Evolutionary conservation across 2,329 filamentous ascomycete species (phyloP).

Genomic region (Xylaria digitata): DNA sequence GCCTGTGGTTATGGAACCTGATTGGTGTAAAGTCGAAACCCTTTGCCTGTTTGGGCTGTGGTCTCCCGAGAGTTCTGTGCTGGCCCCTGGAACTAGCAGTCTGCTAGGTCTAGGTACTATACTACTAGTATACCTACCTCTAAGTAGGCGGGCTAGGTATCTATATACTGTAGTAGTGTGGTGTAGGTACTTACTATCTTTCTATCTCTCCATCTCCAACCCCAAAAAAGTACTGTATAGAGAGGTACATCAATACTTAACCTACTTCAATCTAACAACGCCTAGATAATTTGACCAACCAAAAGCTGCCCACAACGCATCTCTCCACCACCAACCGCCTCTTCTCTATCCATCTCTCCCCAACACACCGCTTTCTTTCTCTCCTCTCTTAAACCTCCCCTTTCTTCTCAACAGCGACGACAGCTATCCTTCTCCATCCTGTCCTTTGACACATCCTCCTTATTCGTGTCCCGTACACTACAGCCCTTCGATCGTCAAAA

Average conservation of each 20-base stretch:
- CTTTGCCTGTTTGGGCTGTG: slow-evolving; percentile 34
- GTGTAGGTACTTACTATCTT: background rate
- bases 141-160: too few species aligned
- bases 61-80: slow-evolving; percentile 26
- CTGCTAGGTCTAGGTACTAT: background rate
- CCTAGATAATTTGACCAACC: slow-evolving; percentile 29
- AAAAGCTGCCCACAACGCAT: slow-evolving; percentile 30
- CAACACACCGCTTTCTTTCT: slow-evolving; percentile 40
- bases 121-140: too few species aligned
- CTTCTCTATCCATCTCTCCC: slow-evolving; percentile 31
- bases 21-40: slow-evolving; percentile 21
- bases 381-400: slow-evolving; percentile 41
- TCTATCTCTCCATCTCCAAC: slow-evolving; percentile 17
- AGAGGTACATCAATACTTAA: too few species aligned
- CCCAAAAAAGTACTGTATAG: too few species aligned
- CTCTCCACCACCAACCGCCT: slow-evolving; percentile 40
- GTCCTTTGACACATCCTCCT: slow-evolving; percentile 43
- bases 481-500: slow-evolving; percentile 60
- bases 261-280: background rate
- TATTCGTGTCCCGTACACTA: slow-evolving; percentile 42
- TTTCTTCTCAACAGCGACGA: slow-evolving; percentile 39
- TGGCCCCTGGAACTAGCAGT: slow-evolving; percentile 20
- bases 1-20: slow-evolving; percentile 16
- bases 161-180: background rate
- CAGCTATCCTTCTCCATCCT: slow-evolving; percentile 36